Conservation (phyloP, 2,329 filamentous ascomycete species). For the Lecanosticta acicola region DNA sequence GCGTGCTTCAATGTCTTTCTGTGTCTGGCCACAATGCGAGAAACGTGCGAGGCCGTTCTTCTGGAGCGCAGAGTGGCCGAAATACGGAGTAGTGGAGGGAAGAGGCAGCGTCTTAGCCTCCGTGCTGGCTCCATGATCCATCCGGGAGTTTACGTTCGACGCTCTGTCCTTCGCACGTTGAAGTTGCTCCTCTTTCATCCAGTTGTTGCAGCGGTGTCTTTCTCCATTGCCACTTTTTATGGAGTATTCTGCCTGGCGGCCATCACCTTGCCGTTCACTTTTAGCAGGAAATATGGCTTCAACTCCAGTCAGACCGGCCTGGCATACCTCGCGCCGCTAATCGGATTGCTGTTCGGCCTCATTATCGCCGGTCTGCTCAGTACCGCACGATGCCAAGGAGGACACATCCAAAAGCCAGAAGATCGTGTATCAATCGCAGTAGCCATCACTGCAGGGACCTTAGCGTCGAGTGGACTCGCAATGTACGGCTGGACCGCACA, state of each 20-base stretch:
- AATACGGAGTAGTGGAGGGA: too few relatives aligned
- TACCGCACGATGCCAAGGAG: background rate
- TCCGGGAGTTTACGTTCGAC: too few relatives aligned
- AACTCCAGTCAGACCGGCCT: constrained; percentile 1
- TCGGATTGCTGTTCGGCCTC: constrained; percentile 5
- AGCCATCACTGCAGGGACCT: background rate
- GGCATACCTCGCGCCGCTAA: constrained; percentile 1
- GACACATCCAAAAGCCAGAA: background rate
- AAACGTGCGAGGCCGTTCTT: constrained; percentile 33
- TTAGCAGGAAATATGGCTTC: constrained; percentile 3
- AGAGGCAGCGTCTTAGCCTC: too few relatives aligned
- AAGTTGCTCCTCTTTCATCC: constrained; percentile 41
- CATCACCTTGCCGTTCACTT: constrained; percentile 4
- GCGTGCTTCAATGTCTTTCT: background rate
- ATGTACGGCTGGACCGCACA: background rate
- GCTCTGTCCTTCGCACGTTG: constrained; percentile 46
- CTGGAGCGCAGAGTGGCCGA: constrained; percentile 29
- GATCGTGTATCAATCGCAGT: constrained; percentile 3
- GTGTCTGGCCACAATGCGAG: background rate
- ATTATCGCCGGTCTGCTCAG: background rate
- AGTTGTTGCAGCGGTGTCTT: constrained; percentile 44
- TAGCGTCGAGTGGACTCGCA: background rate
- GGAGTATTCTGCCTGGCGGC: constrained; percentile 26
- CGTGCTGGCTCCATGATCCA: too few relatives aligned
- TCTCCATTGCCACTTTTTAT: constrained; percentile 43